A percentile compares a stretch with the other conserved stretches of the same genome.
Evolutionary conservation across 2,329 filamentous ascomycete genomes (phyloP).

Genomic region (Davidsoniella australis): DNA sequence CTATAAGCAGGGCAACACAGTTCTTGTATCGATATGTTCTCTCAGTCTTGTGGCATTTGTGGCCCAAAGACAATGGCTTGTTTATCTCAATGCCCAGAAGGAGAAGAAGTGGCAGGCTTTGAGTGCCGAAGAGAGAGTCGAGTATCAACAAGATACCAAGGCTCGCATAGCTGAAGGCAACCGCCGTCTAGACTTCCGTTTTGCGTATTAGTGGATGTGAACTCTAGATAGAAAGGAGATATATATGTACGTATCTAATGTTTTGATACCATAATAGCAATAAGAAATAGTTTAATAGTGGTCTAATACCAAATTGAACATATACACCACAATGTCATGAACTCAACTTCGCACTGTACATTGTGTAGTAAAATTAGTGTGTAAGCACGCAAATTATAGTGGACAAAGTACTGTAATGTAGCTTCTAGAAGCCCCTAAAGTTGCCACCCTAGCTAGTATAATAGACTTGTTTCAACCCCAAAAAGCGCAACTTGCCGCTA

Average conservation of each 20-base stretch:
- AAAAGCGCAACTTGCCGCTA: no score
- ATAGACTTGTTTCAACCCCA: no score
- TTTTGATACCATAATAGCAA: not conserved
- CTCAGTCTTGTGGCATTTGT: slow-evolving; percentile 22
- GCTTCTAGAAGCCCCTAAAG: no score
- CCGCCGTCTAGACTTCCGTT: slow-evolving; percentile 14
- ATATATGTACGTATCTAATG: not conserved
- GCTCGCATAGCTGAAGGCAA: slow-evolving; percentile 14
- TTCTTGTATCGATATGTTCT: slow-evolving; percentile 15
- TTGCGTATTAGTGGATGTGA: slow-evolving; percentile 5
- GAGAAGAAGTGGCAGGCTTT: slow-evolving; percentile 11
- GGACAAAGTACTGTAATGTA: no score
- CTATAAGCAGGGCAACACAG: slow-evolving; percentile 28
- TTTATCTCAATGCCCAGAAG: slow-evolving; percentile 21
- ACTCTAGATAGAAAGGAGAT: not conserved
- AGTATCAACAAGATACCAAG: slow-evolving; percentile 12
- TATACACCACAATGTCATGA: not conserved
- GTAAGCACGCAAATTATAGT: no score
- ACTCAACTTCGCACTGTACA: no score
- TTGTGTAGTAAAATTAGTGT: no score
- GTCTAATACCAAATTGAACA: not conserved
- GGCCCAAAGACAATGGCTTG: slow-evolving; percentile 23
- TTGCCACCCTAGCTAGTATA: no score
- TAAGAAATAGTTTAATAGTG: not conserved
- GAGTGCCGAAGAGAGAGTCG: slow-evolving; percentile 9